phyloP scores from a whole-genome alignment of 2,329 filamentous ascomycete genomes.

The Pseudogymnoascus sp. region DNA sequence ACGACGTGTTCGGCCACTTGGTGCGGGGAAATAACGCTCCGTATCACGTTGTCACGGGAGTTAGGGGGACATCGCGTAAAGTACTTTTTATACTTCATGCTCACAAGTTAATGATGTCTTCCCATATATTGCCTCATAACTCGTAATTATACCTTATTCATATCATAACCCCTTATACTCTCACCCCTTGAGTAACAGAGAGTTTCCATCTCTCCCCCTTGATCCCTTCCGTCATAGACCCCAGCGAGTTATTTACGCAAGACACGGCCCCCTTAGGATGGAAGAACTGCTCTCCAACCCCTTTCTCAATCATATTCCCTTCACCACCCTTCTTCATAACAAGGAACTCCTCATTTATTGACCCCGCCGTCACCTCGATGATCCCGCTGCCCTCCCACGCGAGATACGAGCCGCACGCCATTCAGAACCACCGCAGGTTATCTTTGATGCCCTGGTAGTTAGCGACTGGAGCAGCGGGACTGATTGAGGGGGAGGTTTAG shows the following conservation, averaged over 20 bases:
- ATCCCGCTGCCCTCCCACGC: slow-evolving; percentile 31
- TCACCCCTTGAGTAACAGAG: not conserved
- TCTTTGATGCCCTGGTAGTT: slow-evolving; percentile 34
- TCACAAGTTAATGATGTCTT: not conserved
- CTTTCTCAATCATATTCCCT: not conserved
- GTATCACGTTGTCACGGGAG: slow-evolving; percentile 3
- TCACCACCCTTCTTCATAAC: slow-evolving; percentile 15
- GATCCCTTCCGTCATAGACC: not conserved
- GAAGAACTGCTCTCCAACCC: not conserved
- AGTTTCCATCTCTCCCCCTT: not conserved
- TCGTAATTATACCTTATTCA: not conserved
- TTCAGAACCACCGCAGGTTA: slow-evolving; percentile 40
- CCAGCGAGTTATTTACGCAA: not conserved
- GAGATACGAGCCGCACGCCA: slow-evolving; percentile 40
- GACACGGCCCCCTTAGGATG: not conserved
- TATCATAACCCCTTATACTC: not conserved
- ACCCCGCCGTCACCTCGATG: slow-evolving; percentile 34
- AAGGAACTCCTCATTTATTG: slow-evolving; percentile 37
- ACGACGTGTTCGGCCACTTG: not conserved
- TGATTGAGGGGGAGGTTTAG: slow-evolving; percentile 27
- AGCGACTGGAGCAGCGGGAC: slow-evolving; percentile 24
- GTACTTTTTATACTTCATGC: not conserved
- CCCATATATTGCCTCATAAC: not conserved
- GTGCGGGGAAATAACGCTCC: slow-evolving; percentile 1
- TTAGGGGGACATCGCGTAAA: not conserved